A percentile compares a stretch with the other conserved stretches of the same genome.
Conservation (phyloP, 352 stramenopile genomes). For the Phytopythium boreale region DNA sequence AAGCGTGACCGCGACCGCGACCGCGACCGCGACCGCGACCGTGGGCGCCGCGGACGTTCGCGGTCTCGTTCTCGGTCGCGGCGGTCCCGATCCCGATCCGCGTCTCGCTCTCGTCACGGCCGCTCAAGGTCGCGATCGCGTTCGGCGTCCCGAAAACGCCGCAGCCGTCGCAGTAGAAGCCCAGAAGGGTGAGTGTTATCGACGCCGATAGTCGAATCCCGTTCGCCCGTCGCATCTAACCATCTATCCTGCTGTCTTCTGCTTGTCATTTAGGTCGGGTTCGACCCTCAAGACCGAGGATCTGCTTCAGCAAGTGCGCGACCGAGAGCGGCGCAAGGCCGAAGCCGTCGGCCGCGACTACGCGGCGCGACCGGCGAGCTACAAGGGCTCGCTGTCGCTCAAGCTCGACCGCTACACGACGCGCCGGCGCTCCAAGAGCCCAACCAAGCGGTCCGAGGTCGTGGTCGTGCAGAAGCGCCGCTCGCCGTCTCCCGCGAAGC, state of each 20-base stretch:
- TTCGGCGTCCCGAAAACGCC: conserved; percentile 23
- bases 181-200: conserved; percentile 14
- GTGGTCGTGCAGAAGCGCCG: conserved; percentile 30
- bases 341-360: conserved; percentile 90
- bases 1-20: conserved; percentile 22
- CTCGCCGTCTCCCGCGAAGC: conserved; percentile 24
- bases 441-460: conserved; percentile 52
- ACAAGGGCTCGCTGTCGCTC: conserved; percentile 91
- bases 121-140: conserved; percentile 43
- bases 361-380: conserved; percentile 84
- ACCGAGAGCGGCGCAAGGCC: conserved; percentile 89
- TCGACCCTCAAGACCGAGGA: conserved; percentile 53
- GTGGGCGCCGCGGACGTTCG: conserved; percentile 31
- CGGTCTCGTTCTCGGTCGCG: conserved; percentile 31
- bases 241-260: background rate
- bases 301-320: conserved; percentile 90
- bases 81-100: conserved; percentile 33
- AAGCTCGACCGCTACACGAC: conserved; percentile 89
- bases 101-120: conserved; percentile 29
- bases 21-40: conserved; percentile 22
- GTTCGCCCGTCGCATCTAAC: conserved; percentile 7
- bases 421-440: conserved; percentile 63
- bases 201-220: background rate
- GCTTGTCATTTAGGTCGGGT: conserved; percentile 8
- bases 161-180: conserved; percentile 24